These are phyloP conservation scores for Hortaea sp. DNA, from an alignment of 2,329 filamentous ascomycete genomes.

Conservation along the genomic window DNA sequence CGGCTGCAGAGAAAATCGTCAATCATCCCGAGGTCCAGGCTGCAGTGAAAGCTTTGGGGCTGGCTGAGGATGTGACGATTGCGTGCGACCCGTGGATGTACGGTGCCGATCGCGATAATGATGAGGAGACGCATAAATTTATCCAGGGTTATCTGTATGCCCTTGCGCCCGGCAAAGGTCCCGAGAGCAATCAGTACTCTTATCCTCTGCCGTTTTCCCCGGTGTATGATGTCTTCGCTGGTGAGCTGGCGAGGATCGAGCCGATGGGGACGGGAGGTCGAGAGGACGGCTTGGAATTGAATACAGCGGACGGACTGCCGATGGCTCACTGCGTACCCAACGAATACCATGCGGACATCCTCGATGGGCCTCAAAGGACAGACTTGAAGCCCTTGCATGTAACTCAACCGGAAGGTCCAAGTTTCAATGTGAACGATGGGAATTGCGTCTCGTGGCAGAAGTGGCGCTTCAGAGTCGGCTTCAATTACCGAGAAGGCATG, in stretches of 20 bases:
- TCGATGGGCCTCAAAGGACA: constrained; percentile 28
- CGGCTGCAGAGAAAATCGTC: no score
- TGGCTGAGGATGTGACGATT: no score
- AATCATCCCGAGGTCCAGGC: no score
- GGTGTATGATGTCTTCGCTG: neutral
- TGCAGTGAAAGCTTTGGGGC: no score
- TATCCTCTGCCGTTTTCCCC: neutral
- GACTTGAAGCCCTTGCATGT: constrained; percentile 60
- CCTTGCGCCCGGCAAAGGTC: no score
- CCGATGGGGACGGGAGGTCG: neutral
- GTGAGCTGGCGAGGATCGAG: neutral
- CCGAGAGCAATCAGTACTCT: neutral
- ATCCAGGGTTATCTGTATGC: no score
- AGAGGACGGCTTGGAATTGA: neutral
- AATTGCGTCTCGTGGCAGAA: constrained; percentile 39
- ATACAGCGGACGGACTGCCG: neutral
- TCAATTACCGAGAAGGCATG: constrained; percentile 60
- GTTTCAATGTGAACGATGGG: constrained; percentile 47
- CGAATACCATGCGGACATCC: constrained; percentile 25
- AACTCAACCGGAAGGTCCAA: constrained; percentile 58
- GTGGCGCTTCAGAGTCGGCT: constrained; percentile 54
- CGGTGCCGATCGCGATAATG: no score
- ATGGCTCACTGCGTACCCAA: neutral
- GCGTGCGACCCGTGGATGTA: no score
- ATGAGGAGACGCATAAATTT: no score